Evolutionary conservation across 176 grass and related monocot species (phyloP).

Genomic region (Metroxylon sagu): DNA sequence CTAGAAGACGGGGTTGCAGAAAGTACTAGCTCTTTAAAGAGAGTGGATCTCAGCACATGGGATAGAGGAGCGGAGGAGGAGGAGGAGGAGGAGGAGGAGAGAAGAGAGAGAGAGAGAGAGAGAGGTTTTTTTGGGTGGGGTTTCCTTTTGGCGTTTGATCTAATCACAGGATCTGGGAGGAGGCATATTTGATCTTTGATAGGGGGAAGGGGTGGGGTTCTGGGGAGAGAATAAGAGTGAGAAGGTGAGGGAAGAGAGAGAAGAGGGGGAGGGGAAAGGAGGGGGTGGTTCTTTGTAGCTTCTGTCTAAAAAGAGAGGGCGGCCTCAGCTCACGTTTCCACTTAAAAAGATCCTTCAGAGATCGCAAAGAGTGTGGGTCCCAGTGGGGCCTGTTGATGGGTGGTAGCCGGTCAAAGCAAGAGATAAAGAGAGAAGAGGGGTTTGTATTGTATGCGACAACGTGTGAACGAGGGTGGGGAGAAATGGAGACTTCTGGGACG

Average conservation of each 20-base stretch:
- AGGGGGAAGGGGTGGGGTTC: background rate
- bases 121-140: background rate
- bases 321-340: slow-evolving; percentile 34
- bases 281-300: background rate
- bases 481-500: background rate
- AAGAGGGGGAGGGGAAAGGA: slow-evolving; percentile 1
- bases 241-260: background rate
- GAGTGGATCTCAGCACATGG: too few relatives aligned
- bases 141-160: too few relatives aligned
- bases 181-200: background rate
- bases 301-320: slow-evolving; percentile 6
- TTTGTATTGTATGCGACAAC: background rate
- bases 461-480: background rate
- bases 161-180: background rate
- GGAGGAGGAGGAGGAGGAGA: slow-evolving; percentile 26
- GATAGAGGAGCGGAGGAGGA: background rate
- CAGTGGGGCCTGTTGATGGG: background rate
- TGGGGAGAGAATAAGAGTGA: slow-evolving; percentile 24
- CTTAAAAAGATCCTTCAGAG: slow-evolving; percentile 33
- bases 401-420: slow-evolving; percentile 4
- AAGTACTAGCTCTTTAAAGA: too few relatives aligned
- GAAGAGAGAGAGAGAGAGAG: background rate
- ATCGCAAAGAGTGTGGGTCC: slow-evolving; percentile 19
- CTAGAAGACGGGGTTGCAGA: background rate
- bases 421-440: background rate